Base-by-base conservation (phyloP, 768 basidiomycete species). In the Mrakia blollopis region DNA sequence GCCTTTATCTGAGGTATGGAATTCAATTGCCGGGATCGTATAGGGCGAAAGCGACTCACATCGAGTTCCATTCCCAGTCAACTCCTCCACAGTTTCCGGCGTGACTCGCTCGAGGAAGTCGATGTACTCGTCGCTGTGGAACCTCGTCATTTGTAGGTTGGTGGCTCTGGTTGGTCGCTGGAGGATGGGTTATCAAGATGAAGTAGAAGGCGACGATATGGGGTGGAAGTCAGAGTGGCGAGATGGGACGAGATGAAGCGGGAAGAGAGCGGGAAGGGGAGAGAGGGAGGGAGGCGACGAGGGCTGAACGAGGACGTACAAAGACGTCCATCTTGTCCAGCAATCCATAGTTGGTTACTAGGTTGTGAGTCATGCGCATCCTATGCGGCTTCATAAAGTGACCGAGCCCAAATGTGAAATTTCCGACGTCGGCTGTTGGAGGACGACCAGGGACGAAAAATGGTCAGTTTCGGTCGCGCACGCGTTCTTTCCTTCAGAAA, bases 71-170 rank as follows among this genome's bases (percentile, higher is more conserved):
- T 91, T 88, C 79, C 89, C 91, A 1, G 92, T 93, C 81, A 97
- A 84, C 75, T 93, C 90, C 80, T 92, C 91, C 1, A 88, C 89
- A 4, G 92, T 96, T 83, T 99, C 97, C 0, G 95, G 95, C 0
- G 91, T 92, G 37, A 98, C 95, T 67, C 89, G 88, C 73, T 88
- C 87, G 67, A 99, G 85, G 81, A 98, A 96, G 81, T 98, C 90
- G 76, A 99, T 88, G 84, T 97, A 99, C 87, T 99, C 97, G 85
- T 99, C 97, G 30, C 95, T 94, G 83, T 99, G 97, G 84, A 98
- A 99, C 14, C 90, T 85, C 23, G 92, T 91, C 91, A 99, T 91
- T 30, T 88, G 87, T 81, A 89, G 87, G 23, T 91, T 88, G 0
- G 88, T 87, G 8, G 92, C 89, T 30, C 92, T 87, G 79, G 86